Evolutionary conservation across 208 protist genomes (phyloP).

Genomic region (Trypanosoma avium): DNA sequence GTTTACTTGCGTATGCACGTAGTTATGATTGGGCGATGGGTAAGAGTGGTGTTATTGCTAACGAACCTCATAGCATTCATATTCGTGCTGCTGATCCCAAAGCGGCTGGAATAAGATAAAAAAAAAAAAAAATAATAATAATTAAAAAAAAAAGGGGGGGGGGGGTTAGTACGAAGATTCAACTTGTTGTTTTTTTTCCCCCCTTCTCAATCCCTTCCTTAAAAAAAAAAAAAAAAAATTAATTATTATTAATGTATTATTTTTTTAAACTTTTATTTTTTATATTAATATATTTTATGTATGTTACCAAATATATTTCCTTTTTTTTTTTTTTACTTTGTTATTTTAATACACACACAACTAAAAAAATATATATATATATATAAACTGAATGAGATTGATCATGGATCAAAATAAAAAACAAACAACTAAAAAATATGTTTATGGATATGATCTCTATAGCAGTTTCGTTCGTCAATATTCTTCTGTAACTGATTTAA

Average conservation of each 20-base stretch:
- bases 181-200: neutral
- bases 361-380: neutral
- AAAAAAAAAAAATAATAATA: constrained; percentile 4
- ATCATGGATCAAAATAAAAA: constrained; percentile 14
- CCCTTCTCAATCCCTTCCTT: no score
- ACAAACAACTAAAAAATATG: constrained; percentile 18
- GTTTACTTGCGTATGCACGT: constrained; percentile 67
- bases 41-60: constrained; percentile 40
- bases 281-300: no score
- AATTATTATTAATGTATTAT: no score
- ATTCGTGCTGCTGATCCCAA: constrained; percentile 11
- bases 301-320: no score
- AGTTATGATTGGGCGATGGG: constrained; percentile 90
- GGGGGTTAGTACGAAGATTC: constrained; percentile 7
- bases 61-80: constrained; percentile 25
- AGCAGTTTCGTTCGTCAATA: constrained; percentile 69
- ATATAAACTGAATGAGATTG: neutral
- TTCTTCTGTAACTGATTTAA: constrained; percentile 39
- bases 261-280: no score
- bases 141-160: constrained; percentile 7
- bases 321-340: constrained; percentile 22
- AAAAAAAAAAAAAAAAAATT: no score
- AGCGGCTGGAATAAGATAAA: neutral
- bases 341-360: neutral
- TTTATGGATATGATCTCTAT: constrained; percentile 71